phyloP scores from a whole-genome alignment of 2,329 filamentous ascomycete species.

The Xylariaceae sp. region DNA sequence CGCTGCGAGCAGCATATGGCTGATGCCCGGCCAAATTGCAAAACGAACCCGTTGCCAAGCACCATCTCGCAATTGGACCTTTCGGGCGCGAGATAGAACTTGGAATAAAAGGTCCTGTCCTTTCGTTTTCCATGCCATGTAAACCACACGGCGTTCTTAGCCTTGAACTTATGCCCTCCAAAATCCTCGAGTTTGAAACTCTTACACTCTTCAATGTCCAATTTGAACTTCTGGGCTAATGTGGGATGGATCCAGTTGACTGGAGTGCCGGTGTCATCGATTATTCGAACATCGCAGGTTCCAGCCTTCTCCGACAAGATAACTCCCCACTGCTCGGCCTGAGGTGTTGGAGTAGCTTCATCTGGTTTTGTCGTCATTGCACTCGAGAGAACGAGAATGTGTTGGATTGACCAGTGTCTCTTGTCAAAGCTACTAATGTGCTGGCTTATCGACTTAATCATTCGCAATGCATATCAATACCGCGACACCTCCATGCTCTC shows the following conservation, averaged over 20 bases:
- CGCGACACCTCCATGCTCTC: too few relatives aligned
- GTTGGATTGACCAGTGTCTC: too few relatives aligned
- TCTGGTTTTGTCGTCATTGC: neutral
- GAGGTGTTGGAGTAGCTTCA: neutral
- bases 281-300: constrained; percentile 3
- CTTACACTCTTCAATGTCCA: constrained; percentile 2
- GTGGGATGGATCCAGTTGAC: constrained; percentile 13
- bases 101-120: constrained; percentile 1
- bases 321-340: constrained; percentile 2
- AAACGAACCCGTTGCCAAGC: constrained; percentile 4
- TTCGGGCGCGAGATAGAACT: constrained; percentile 3
- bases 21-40: neutral
- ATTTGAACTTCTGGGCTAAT: constrained; percentile 1
- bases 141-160: neutral
- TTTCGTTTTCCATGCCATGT: constrained; percentile 1
- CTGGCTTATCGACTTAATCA: too few relatives aligned
- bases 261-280: constrained; percentile 9
- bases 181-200: neutral
- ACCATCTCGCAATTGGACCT: constrained; percentile 3
- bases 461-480: too few relatives aligned
- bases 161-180: neutral
- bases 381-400: too few relatives aligned
- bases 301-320: neutral
- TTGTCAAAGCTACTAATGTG: too few relatives aligned
- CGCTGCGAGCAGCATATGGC: constrained; percentile 2